Evolutionary conservation across 2,329 filamentous ascomycete species (phyloP), one percentile per base, ranked within the genome.

Genomic region (Microdochium trichocladiopsis): DNA sequence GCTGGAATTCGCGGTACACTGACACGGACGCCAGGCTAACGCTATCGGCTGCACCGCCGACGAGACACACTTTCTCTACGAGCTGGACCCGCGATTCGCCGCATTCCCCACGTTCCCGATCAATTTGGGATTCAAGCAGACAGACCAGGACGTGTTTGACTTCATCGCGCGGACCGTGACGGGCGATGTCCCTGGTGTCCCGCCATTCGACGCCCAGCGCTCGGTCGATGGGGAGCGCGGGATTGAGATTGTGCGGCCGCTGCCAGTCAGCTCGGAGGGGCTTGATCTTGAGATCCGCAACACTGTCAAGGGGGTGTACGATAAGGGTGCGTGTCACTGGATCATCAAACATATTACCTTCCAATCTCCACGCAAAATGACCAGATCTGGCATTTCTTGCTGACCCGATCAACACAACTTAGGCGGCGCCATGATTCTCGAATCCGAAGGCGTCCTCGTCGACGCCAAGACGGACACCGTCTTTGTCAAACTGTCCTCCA

Each of bases 71-170:
- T 72, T 74, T 53, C 62, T 71, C 21, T 72, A 74, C 57, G 73
- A 76, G 50, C 63, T 72, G 2, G 66, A 76, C 33, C 71, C 72
- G 4, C 61, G 65, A 21, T 75, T 76, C 48, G 67, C 72, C 16
- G 63, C 62, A 6, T 76, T 76, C 55, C 73, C 73, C n/a, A 76
- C 73, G 0, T 76, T 74, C 52, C 68, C 73, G 25, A 69, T 73
- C 57, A 73, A 73, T 52, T 64, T 74, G 4, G 63, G 66, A 36
- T 75, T 73, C 61, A 76, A 75, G 59, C 67, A 71, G 58, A 72
- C 71, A 5, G 66, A 70, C 50, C 69, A 73, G 52, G 72, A 75
- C 36, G 36, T 41, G 9, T 41, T 41, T 16, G 36, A 41, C 36
- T 41, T 41, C 36, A 18, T 41, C 56, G 60, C 66, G 6, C 66